phyloP scores from a whole-genome alignment of 2,329 filamentous ascomycete species.

The Huntiella moniliformis region DNA sequence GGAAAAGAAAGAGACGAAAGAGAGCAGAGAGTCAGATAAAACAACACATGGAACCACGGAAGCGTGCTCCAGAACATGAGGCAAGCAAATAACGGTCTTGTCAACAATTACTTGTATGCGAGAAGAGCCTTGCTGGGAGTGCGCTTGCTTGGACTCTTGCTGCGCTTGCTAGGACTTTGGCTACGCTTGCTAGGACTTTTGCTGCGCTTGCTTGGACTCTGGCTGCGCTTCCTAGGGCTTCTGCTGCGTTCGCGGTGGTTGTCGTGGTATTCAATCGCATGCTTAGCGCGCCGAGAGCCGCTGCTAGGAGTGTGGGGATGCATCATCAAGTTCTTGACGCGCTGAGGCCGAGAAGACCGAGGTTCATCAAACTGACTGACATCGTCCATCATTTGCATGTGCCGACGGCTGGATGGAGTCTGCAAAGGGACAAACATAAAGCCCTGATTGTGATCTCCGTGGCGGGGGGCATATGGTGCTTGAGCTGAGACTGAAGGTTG shows the following conservation, averaged over 20 bases:
- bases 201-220: conserved; percentile 4
- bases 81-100: too few species aligned
- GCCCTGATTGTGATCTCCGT: conserved; percentile 17
- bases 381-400: conserved; percentile 12
- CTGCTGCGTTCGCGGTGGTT: conserved; percentile 9
- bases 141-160: conserved; percentile 10
- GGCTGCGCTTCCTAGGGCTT: conserved; percentile 11
- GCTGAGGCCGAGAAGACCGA: conserved; percentile 3
- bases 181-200: conserved; percentile 10
- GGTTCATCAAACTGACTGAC: conserved; percentile 6
- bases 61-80: too few species aligned
- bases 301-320: conserved; percentile 7
- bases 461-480: background rate
- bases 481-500: conserved; percentile 1
- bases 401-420: conserved; percentile 21
- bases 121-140: background rate
- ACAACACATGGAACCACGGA: too few species aligned
- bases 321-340: conserved; percentile 9
- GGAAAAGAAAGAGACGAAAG: too few species aligned
- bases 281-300: background rate
- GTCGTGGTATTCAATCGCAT: conserved; percentile 4
- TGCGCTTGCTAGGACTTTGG: conserved; percentile 4
- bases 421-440: conserved; percentile 25
- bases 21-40: too few species aligned
- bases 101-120: too few species aligned